Percentiles rank a stretch among this genome's conserved stretches.
Evolutionary conservation across 495 filamentous ascomycete species (phyloP).

Genomic region (Penicillium dipodomyicola): DNA sequence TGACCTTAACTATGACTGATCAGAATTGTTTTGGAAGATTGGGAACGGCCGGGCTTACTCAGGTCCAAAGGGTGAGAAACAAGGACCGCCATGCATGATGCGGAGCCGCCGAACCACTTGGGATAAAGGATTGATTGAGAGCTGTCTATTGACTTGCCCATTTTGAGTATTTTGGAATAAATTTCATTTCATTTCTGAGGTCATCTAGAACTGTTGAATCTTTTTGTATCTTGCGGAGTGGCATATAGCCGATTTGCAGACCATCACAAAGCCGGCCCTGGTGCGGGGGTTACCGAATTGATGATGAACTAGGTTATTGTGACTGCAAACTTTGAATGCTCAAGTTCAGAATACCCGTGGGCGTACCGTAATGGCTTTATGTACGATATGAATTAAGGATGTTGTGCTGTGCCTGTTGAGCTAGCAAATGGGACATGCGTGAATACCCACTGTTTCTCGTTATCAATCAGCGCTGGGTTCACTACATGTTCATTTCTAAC

Average conservation of each 20-base stretch:
- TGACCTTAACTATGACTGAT: conserved; percentile 32
- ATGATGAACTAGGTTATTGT: background rate
- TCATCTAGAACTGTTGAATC: background rate
- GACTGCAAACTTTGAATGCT: too few relatives aligned
- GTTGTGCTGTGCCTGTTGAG: too few relatives aligned
- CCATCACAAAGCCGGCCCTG: background rate
- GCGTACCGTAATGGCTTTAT: background rate
- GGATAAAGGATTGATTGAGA: conserved; percentile 26
- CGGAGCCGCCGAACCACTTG: conserved; percentile 46
- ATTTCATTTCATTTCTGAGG: background rate
- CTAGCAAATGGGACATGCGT: too few relatives aligned
- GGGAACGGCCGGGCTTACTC: conserved; percentile 20
- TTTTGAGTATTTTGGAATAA: background rate
- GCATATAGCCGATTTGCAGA: conserved; percentile 10
- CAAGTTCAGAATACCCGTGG: background rate
- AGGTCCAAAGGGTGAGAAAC: conserved; percentile 45
- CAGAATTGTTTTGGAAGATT: background rate
- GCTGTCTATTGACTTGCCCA: conserved; percentile 4
- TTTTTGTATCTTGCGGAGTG: conserved; percentile 1
- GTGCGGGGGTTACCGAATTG: conserved; percentile 6
- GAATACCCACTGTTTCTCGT: too few relatives aligned
- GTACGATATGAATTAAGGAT: too few relatives aligned
- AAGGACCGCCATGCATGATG: conserved; percentile 42
- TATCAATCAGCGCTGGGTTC: too few relatives aligned
- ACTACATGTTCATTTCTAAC: too few relatives aligned